Conservation (phyloP, 1,139 yeast genomes). For the Suhomyces guaymorum region DNA sequence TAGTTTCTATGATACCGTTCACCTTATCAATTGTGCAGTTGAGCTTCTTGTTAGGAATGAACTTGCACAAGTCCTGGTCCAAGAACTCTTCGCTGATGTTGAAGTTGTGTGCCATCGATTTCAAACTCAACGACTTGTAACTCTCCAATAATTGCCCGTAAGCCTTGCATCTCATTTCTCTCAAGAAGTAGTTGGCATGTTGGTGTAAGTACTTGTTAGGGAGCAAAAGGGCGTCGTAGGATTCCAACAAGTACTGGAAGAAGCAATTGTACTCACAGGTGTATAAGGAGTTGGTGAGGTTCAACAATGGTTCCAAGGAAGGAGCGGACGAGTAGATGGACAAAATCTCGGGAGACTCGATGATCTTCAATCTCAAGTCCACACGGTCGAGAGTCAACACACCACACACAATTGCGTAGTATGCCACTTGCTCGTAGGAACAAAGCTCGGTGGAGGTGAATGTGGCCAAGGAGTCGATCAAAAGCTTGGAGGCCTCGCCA, state of each 20-base stretch:
- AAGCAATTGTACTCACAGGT: slow-evolving; percentile 84
- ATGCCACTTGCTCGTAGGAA: slow-evolving; percentile 86
- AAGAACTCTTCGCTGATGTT: slow-evolving; percentile 84
- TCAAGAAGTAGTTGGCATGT: slow-evolving; percentile 80
- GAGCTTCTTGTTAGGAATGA: slow-evolving; percentile 89
- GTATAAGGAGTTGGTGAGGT: slow-evolving; percentile 83
- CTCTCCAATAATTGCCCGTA: slow-evolving; percentile 93
- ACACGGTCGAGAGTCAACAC: slow-evolving; percentile 80
- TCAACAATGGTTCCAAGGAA: slow-evolving; percentile 75
- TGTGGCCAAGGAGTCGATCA: slow-evolving; percentile 91
- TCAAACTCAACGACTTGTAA: slow-evolving; percentile 84
- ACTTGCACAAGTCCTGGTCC: slow-evolving; percentile 79
- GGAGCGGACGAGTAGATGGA: slow-evolving; percentile 75
- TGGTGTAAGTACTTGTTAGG: slow-evolving; percentile 74
- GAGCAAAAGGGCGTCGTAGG: slow-evolving; percentile 71
- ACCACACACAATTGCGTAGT: slow-evolving; percentile 85
- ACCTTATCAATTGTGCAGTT: slow-evolving; percentile 96
- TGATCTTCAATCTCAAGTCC: slow-evolving; percentile 77
- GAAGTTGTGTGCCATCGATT: slow-evolving; percentile 93
- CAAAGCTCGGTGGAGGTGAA: slow-evolving; percentile 94
- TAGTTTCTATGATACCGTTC: slow-evolving; percentile 92
- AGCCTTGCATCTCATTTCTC: slow-evolving; percentile 95
- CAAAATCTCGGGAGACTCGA: slow-evolving; percentile 92
- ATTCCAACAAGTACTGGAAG: slow-evolving; percentile 75
- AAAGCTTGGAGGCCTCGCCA: slow-evolving; percentile 74